Evolutionary conservation across 352 stramenopile species (phyloP).

Genomic region (Pythium aquatile): DNA sequence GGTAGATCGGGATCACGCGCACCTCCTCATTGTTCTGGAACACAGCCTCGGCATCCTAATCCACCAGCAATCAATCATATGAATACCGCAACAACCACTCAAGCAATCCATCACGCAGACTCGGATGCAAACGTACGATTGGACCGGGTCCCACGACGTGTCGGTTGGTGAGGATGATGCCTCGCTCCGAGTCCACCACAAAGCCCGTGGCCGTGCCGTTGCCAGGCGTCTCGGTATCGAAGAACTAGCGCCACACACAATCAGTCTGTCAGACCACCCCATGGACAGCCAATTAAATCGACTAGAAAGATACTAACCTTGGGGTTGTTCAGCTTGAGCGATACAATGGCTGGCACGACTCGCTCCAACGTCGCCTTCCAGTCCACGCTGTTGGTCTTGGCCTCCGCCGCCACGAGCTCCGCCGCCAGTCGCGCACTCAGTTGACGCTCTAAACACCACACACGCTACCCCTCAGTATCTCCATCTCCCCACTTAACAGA

Average conservation of each 20-base stretch:
- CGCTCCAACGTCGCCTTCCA: constrained; percentile 86
- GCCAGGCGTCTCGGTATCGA: constrained; percentile 86
- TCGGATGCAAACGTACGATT: constrained; percentile 53
- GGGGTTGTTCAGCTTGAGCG: constrained; percentile 86
- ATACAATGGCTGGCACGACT: constrained; percentile 84
- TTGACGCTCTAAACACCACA: constrained; percentile 42
- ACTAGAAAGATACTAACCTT: constrained; percentile 41
- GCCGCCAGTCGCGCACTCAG: constrained; percentile 63
- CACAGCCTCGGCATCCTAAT: constrained; percentile 83
- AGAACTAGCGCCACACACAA: constrained; percentile 48
- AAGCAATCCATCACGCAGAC: not conserved
- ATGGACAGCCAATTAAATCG: not conserved
- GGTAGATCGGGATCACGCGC: constrained; percentile 89
- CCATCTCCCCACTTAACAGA: too few species aligned
- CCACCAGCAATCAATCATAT: constrained; percentile 2
- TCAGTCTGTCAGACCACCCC: not conserved
- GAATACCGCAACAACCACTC: not conserved
- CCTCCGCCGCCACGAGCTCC: constrained; percentile 65
- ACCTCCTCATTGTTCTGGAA: constrained; percentile 95
- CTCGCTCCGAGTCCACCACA: constrained; percentile 88
- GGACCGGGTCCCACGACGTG: constrained; percentile 88
- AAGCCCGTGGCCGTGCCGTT: constrained; percentile 92
- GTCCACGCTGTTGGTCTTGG: constrained; percentile 61
- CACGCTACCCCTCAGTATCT: not conserved
- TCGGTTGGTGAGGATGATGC: constrained; percentile 93